Percentiles rank a stretch among this genome's conserved stretches.
phyloP scores from a whole-genome alignment of 2,329 filamentous ascomycete genomes.

The Cytospora leucostoma region DNA sequence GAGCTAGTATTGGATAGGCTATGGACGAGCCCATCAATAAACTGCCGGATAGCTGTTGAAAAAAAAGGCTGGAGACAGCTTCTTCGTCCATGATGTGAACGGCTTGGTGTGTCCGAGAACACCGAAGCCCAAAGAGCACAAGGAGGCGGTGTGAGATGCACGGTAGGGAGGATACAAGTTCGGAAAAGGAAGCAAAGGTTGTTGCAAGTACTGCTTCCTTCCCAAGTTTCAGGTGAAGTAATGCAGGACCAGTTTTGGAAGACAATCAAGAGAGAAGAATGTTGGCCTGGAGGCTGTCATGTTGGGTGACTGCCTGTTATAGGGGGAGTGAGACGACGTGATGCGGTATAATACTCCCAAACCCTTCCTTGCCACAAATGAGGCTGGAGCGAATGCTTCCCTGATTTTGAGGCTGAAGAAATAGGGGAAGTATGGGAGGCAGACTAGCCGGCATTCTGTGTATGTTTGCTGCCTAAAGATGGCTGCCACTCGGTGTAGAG shows the following conservation, averaged over 20 bases:
- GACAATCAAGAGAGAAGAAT: too few relatives aligned
- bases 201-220: neutral
- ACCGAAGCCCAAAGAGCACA: neutral
- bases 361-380: too few relatives aligned
- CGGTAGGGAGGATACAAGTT: neutral
- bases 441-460: neutral
- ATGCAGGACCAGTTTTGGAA: too few relatives aligned
- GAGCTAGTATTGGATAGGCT: slow-evolving; percentile 7
- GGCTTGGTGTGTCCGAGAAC: neutral
- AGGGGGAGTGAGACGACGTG: too few relatives aligned
- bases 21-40: slow-evolving; percentile 13
- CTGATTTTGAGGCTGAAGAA: neutral
- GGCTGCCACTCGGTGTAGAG: neutral
- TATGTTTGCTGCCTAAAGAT: neutral
- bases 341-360: too few relatives aligned
- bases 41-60: neutral
- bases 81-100: neutral
- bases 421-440: neutral
- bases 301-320: too few relatives aligned
- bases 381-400: too few relatives aligned
- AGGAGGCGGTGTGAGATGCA: neutral
- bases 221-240: too few relatives aligned
- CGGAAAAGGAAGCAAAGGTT: neutral
- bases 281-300: too few relatives aligned
- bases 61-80: neutral